Base-by-base conservation (phyloP, 148 eudicot genomes). In the Rhododendron ferrugineum region DNA sequence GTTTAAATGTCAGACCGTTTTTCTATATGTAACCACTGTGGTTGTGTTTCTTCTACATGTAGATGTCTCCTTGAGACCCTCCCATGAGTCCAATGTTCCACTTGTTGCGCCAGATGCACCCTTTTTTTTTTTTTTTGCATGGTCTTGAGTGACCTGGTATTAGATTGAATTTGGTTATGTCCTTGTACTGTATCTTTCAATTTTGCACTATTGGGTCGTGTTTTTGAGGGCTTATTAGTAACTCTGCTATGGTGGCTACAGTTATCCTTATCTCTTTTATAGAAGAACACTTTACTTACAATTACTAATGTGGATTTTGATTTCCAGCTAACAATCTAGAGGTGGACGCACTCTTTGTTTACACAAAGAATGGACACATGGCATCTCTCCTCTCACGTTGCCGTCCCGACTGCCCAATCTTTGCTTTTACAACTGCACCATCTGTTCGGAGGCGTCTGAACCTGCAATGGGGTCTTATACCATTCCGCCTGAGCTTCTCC, bases 381-480 rank as follows among this genome's bases (percentile, higher is more conserved):
- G 99, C 99, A 66, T 96, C 98, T 85, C 95, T 96, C 72, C 84
- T 96, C 82, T 96, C 99, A 11, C 94, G 98, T 66, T 94, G 98
- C 88, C 94, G 99, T 36, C 98, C 99, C 0, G 98, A 96, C 83
- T 96, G 99, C 90, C 99, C 99, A 46, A 93, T 96, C 86, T 96
- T 96, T 83, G 99, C 99, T 22, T 96, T 96, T 80, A 95, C 97
- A 13, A 88, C 91, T 42, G 83, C 92, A 11, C 86, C 98, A 50
- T 91, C 98, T 82, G 92, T 95, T 28, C 90, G 98, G 87, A 91
- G 99, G 62, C 93, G 95, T 85, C 92, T 96, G 42, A 96, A 96
- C 88, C 91, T 96, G 72, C 99, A 96, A 79, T 96, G 99, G 99
- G 99, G 99, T 44, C 91, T 96, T 26, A 96, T 96, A 79, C 99